phyloP scores from a whole-genome alignment of 257 asterid genomes.

The Solanum dulcamara region DNA sequence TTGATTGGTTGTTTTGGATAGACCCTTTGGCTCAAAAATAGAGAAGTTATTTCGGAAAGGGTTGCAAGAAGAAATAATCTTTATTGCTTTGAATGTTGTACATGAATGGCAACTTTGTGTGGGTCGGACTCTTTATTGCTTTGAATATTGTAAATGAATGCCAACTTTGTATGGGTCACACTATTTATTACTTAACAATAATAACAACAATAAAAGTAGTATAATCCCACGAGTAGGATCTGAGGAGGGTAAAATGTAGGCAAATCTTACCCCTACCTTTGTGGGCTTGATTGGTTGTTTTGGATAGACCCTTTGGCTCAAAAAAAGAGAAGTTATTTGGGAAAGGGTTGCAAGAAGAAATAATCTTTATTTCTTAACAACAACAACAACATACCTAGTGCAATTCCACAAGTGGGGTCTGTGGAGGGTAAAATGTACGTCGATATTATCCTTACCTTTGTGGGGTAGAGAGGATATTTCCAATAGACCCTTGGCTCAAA shows the following conservation, averaged over 20 bases:
- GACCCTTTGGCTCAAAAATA: neutral
- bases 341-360: neutral
- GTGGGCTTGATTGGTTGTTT: too few relatives aligned
- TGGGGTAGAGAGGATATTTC: neutral
- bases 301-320: rapidly evolving
- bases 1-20: neutral
- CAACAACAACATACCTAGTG: neutral
- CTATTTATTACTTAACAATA: too few relatives aligned
- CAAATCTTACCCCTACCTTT: too few relatives aligned
- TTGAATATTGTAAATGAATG: neutral
- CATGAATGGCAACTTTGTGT: neutral
- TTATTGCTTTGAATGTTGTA: neutral
- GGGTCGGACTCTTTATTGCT: neutral
- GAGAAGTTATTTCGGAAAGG: neutral
- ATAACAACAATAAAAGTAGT: too few relatives aligned
- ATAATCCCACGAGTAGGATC: too few relatives aligned
- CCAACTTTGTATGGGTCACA: neutral
- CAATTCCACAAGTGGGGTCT: neutral
- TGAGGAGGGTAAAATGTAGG: too few relatives aligned
- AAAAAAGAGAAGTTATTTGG: neutral
- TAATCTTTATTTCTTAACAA: neutral
- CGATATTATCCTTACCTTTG: neutral
- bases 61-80: neutral
- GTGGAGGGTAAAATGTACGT: neutral
- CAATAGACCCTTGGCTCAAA: neutral